Percentiles rank a stretch among this genome's conserved stretches.
phyloP scores from a whole-genome alignment of 1,139 yeast genomes.

The Debaryomyces psychrophilus region DNA sequence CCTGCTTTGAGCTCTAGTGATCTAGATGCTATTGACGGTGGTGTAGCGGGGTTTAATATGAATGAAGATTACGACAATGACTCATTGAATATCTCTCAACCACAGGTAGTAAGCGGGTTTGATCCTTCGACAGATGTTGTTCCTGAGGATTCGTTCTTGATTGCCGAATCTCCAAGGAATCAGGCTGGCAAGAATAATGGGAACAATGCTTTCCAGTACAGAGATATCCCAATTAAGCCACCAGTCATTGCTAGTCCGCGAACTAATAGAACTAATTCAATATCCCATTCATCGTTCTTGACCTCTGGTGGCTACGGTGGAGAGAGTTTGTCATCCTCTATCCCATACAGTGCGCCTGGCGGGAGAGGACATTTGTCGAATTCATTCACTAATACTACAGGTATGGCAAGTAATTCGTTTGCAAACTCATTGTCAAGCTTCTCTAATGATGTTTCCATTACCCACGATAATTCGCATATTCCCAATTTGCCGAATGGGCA shows the following conservation, averaged over 20 bases:
- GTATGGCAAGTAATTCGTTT: constrained; percentile 2
- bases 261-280: constrained; percentile 46
- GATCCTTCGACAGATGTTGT: constrained; percentile 18
- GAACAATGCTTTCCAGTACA: constrained; percentile 10
- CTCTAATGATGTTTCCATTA: constrained; percentile 15
- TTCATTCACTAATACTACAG: constrained; percentile 11
- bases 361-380: constrained; percentile 37
- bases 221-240: constrained; percentile 30
- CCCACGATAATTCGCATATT: constrained; percentile 28
- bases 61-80: background rate
- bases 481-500: constrained; percentile 57
- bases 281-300: constrained; percentile 45
- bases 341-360: constrained; percentile 77
- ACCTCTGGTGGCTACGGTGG: constrained; percentile 37
- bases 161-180: constrained; percentile 22
- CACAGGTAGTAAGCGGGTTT: constrained; percentile 24
- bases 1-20: background rate
- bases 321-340: constrained; percentile 60
- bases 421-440: constrained; percentile 4
- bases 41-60: constrained; percentile 5
- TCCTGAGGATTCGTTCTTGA: constrained; percentile 15
- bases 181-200: background rate
- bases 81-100: constrained; percentile 5
- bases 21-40: background rate
- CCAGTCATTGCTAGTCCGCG: constrained; percentile 41